phyloP scores from a whole-genome alignment of 257 asterid species.

The Rhazya stricta region DNA sequence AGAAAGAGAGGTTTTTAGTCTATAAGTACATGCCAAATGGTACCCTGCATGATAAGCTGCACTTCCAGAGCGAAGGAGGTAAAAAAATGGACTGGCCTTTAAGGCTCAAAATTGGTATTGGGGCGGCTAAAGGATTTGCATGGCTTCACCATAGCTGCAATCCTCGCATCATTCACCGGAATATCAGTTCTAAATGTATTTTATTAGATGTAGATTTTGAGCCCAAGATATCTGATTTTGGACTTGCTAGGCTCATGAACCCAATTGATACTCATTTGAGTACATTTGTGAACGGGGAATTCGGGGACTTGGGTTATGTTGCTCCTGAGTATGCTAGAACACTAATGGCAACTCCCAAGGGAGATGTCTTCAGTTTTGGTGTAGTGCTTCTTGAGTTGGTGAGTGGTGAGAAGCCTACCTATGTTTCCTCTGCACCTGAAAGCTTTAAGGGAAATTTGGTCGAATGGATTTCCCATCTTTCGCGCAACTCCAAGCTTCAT shows the following conservation, averaged over 20 bases:
- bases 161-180: constrained; percentile 39
- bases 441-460: constrained; percentile 75
- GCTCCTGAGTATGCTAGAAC: constrained; percentile 82
- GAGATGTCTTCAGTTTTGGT: constrained; percentile 86
- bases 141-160: constrained; percentile 47
- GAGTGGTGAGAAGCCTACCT: constrained; percentile 59
- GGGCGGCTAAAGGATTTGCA: constrained; percentile 42
- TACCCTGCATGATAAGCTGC: constrained; percentile 33
- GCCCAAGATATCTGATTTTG: constrained; percentile 68
- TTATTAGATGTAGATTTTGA: constrained; percentile 33
- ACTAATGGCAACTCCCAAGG: constrained; percentile 80
- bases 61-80: constrained; percentile 17
- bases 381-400: constrained; percentile 85
- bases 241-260: constrained; percentile 87
- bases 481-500: constrained; percentile 52
- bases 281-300: constrained; percentile 86
- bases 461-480: constrained; percentile 69
- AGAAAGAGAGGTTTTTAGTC: constrained; percentile 38
- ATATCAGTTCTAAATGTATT: constrained; percentile 44
- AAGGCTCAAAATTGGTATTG: constrained; percentile 36
- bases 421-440: constrained; percentile 59
- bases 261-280: constrained; percentile 87
- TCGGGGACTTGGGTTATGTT: constrained; percentile 85
- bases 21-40: constrained; percentile 43
- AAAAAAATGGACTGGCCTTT: constrained; percentile 32